Conservation (phyloP, 768 basidiomycete species). For the Tylopilus felleus region DNA sequence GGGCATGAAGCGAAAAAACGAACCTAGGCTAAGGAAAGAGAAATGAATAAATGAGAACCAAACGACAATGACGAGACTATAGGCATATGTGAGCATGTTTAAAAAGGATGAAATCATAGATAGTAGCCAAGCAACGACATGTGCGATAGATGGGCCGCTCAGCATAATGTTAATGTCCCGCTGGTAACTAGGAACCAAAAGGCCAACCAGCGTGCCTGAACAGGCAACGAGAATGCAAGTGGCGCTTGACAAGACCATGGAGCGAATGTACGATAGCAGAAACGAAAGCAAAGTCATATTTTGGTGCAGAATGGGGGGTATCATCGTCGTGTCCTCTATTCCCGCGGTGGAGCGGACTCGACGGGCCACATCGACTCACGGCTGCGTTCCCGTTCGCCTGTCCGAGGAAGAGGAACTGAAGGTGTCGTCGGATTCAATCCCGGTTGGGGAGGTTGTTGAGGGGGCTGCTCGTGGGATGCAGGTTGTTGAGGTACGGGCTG, state of each 20-base stretch:
- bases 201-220: slow-evolving; percentile 12
- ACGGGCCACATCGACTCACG: slow-evolving; percentile 31
- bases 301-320: slow-evolving; percentile 12
- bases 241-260: slow-evolving; percentile 22
- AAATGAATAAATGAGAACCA: slow-evolving; percentile 27
- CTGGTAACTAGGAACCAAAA: slow-evolving; percentile 10
- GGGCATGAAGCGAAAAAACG: slow-evolving; percentile 5
- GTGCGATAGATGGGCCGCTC: slow-evolving; percentile 18
- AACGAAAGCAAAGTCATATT: slow-evolving; percentile 29
- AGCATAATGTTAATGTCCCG: slow-evolving; percentile 29
- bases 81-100: slow-evolving; percentile 29
- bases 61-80: slow-evolving; percentile 22
- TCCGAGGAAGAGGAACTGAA: slow-evolving; percentile 22
- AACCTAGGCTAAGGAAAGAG: slow-evolving; percentile 13
- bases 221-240: slow-evolving; percentile 17
- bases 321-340: slow-evolving; percentile 22
- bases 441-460: slow-evolving; percentile 20
- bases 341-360: slow-evolving; percentile 25
- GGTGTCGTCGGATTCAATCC: slow-evolving; percentile 11
- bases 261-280: slow-evolving; percentile 24
- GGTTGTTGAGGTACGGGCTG: slow-evolving; percentile 24
- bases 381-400: slow-evolving; percentile 28
- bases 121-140: slow-evolving; percentile 26
- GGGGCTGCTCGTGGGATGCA: slow-evolving; percentile 27
- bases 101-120: slow-evolving; percentile 22